A percentile compares a stretch with the other conserved stretches of the same genome.
Conservation (phyloP, 2,329 filamentous ascomycete species). For the Paramyrothecium sp. region DNA sequence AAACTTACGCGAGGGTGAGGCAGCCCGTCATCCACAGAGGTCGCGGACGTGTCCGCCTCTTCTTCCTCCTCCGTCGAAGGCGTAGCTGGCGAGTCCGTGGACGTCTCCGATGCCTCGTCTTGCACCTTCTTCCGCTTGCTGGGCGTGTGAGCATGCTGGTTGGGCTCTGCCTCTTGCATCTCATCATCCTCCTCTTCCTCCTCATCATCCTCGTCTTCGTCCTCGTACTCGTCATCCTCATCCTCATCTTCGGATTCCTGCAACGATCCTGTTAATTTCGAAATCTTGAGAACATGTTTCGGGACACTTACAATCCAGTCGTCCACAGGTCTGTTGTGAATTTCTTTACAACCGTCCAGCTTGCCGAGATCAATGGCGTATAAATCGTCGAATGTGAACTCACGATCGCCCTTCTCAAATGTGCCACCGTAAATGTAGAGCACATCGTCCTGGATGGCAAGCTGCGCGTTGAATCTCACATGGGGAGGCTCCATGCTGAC, state of each 20-base stretch:
- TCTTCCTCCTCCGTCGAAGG: constrained; percentile 39
- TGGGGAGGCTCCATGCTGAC: constrained; percentile 84
- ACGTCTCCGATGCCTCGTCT: constrained; percentile 38
- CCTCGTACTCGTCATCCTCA: constrained; percentile 56
- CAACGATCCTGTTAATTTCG: constrained; percentile 10
- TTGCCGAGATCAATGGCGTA: constrained; percentile 93
- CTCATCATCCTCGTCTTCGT: constrained; percentile 59
- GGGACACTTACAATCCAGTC: constrained; percentile 71
- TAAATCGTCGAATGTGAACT: constrained; percentile 94
- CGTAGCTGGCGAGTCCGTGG: constrained; percentile 28
- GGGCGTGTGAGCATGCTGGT: constrained; percentile 43
- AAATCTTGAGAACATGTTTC: not conserved
- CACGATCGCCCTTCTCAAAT: constrained; percentile 89
- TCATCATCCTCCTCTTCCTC: constrained; percentile 54
- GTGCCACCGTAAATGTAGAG: constrained; percentile 95
- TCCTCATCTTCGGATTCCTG: constrained; percentile 61
- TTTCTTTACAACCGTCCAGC: constrained; percentile 87
- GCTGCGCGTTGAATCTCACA: constrained; percentile 83
- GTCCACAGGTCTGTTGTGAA: constrained; percentile 79
- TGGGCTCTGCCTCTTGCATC: constrained; percentile 46
- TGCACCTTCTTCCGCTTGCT: constrained; percentile 58
- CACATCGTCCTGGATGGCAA: constrained; percentile 88
- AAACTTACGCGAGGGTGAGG: constrained; percentile 64
- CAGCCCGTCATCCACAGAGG: constrained; percentile 68
- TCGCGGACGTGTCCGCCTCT: constrained; percentile 45